These are phyloP conservation scores for Craspedostauros australis DNA, from an alignment of 108 stramenopile species.

Conservation along the genomic window DNA sequence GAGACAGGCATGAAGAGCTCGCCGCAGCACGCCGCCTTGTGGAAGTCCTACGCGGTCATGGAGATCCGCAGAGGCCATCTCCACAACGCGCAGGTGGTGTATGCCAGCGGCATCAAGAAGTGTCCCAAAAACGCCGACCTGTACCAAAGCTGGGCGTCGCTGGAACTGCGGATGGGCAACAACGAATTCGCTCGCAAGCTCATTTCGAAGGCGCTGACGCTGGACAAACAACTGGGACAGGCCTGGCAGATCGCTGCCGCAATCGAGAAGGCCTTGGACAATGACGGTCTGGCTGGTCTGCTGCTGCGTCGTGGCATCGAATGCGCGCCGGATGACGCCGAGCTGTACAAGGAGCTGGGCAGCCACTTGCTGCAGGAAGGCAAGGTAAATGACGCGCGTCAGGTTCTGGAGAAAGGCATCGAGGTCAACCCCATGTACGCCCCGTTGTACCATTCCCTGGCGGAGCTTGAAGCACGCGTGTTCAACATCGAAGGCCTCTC, in stretches of 20 bases:
- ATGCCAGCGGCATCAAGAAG: conserved; percentile 61
- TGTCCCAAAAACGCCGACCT: conserved; percentile 59
- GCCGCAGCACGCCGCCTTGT: conserved; percentile 70
- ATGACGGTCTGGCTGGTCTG: conserved; percentile 51
- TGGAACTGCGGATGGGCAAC: conserved; percentile 65
- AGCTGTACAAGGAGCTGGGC: conserved; percentile 61
- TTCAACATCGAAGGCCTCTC: conserved; percentile 80
- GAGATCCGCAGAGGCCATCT: conserved; percentile 62
- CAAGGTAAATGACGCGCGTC: conserved; percentile 56
- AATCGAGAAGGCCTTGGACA: conserved; percentile 38
- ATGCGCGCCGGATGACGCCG: conserved; percentile 57
- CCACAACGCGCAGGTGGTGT: conserved; percentile 47
- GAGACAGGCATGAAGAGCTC: conserved; percentile 65
- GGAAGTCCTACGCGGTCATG: conserved; percentile 67
- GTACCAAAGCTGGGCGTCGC: conserved; percentile 72
- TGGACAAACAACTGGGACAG: conserved; percentile 59
- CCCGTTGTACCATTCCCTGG: conserved; percentile 78
- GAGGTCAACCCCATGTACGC: conserved; percentile 75
- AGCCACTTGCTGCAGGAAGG: conserved; percentile 47
- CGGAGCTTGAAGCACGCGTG: conserved; percentile 78
- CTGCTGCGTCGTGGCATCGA: conserved; percentile 72
- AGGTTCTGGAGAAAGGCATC: conserved; percentile 67
- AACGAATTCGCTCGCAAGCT: conserved; percentile 52
- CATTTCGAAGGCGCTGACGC: conserved; percentile 65
- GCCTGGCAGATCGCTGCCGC: conserved; percentile 72